Conservation (phyloP, 2,329 filamentous ascomycete genomes). For the Pseudogymnoascus sp. region DNA sequence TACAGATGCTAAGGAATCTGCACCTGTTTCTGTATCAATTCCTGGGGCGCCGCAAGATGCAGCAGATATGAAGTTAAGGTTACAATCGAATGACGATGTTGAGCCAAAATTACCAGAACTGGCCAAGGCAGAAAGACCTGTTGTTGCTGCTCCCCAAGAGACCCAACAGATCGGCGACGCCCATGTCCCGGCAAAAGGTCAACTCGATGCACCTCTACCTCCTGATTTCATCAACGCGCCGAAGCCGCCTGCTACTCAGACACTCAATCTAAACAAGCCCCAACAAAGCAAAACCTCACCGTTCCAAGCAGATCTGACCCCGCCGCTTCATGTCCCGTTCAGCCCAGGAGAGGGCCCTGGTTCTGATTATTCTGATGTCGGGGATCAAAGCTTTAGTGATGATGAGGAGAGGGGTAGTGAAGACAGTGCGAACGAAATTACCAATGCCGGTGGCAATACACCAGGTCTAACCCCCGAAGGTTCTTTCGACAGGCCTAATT, state of each 20-base stretch:
- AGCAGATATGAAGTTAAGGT: not conserved
- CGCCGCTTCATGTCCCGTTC: slow-evolving; percentile 23
- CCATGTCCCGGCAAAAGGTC: not conserved
- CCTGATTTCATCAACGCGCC: slow-evolving; percentile 30
- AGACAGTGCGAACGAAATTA: slow-evolving; percentile 56
- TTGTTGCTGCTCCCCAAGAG: not conserved
- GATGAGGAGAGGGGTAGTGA: slow-evolving; percentile 48
- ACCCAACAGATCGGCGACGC: not conserved
- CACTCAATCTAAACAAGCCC: slow-evolving; percentile 16
- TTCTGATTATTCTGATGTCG: slow-evolving; percentile 18
- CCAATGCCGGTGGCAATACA: slow-evolving; percentile 40
- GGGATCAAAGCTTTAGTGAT: slow-evolving; percentile 36
- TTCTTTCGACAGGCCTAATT: slow-evolving; percentile 45
- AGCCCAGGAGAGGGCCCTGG: slow-evolving; percentile 22
- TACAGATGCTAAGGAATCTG: not conserved
- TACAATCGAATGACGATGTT: not conserved
- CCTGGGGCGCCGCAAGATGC: not conserved
- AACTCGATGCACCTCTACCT: slow-evolving; percentile 29
- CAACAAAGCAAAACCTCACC: slow-evolving; percentile 9
- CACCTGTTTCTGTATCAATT: not conserved
- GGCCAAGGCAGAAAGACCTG: not conserved
- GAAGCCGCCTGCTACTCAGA: slow-evolving; percentile 22
- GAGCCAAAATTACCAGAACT: not conserved
- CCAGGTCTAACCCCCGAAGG: slow-evolving; percentile 48
- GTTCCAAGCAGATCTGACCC: slow-evolving; percentile 19